Percentiles rank a stretch among this genome's conserved stretches.
Evolutionary conservation across 2,329 filamentous ascomycete genomes (phyloP).

Genomic region (Sporothrix schenckii): DNA sequence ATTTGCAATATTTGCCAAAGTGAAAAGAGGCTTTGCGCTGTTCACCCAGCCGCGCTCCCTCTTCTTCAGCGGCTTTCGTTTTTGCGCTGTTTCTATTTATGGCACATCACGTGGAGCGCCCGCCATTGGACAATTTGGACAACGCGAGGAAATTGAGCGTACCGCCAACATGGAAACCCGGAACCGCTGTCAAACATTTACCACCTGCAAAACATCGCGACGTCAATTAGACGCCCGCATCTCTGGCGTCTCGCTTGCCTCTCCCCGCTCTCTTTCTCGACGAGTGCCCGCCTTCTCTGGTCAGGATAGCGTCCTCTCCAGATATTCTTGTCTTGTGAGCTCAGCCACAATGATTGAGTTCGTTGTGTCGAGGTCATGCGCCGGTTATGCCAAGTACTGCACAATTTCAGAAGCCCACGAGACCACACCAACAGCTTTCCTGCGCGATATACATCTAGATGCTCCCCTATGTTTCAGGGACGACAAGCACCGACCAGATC

Average conservation of each 20-base stretch:
- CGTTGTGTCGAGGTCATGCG: background rate
- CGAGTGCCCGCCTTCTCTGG: background rate
- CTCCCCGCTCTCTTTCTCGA: background rate
- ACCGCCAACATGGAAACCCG: conserved; percentile 2
- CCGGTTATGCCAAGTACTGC: no score
- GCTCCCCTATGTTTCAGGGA: background rate
- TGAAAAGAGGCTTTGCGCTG: background rate
- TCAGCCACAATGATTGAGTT: background rate
- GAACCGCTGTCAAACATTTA: background rate
- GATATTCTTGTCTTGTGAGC: background rate
- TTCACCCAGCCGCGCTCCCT: background rate
- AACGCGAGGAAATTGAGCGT: background rate
- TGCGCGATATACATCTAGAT: background rate
- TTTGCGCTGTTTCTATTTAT: conserved; percentile 27
- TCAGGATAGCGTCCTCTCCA: no score
- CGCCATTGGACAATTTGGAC: background rate
- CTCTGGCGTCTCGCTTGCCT: conserved; percentile 23
- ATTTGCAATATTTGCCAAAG: conserved; percentile 24
- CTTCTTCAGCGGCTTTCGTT: background rate
- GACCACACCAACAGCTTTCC: background rate
- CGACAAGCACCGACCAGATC: background rate
- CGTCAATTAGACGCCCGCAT: conserved; percentile 17
- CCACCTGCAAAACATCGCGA: background rate
- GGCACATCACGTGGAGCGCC: conserved; percentile 27
- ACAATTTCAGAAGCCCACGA: background rate